These are phyloP conservation scores for Xylariaceae sp. DNA, from an alignment of 2,329 filamentous ascomycete species.

Conservation along the genomic window DNA sequence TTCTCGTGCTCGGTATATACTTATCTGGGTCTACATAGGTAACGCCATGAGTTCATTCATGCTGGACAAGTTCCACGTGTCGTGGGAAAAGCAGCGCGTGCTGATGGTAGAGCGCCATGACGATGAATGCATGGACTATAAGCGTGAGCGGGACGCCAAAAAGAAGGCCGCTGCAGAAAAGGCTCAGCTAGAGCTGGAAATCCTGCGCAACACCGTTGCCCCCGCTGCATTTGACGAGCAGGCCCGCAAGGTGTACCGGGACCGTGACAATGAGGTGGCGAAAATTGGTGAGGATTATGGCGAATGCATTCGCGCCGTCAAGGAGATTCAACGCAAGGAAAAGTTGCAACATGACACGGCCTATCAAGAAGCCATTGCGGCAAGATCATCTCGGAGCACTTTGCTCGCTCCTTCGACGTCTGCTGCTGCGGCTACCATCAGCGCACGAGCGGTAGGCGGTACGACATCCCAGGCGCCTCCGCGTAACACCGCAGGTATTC, in stretches of 20 bases:
- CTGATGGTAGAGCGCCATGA: slow-evolving; percentile 15
- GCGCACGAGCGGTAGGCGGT: background rate
- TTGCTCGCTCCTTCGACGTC: background rate
- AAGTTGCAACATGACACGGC: slow-evolving; percentile 1
- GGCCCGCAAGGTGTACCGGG: slow-evolving; percentile 1
- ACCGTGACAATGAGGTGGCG: slow-evolving; percentile 2
- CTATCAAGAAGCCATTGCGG: slow-evolving; percentile 8
- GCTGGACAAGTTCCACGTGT: background rate
- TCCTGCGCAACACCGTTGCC: slow-evolving; percentile 11
- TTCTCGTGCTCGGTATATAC: background rate
- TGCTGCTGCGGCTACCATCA: background rate
- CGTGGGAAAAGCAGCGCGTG: slow-evolving; percentile 11
- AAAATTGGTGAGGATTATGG: slow-evolving; percentile 5
- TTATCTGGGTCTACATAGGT: background rate
- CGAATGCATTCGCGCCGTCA: slow-evolving; percentile 2
- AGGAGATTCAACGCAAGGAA: slow-evolving; percentile 14
- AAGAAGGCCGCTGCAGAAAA: slow-evolving; percentile 7
- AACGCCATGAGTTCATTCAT: slow-evolving; percentile 12
- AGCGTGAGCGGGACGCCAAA: slow-evolving; percentile 9
- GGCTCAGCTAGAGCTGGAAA: background rate
- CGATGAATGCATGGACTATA: slow-evolving; percentile 10
- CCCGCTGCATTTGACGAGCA: slow-evolving; percentile 4
- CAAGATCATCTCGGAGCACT: slow-evolving; percentile 2
- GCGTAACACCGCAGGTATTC: background rate
- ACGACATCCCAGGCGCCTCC: background rate